Percentiles rank a stretch among this genome's conserved stretches.
Evolutionary conservation across 257 asterid species (phyloP).

Genomic region (Galeopsis tetrahit): DNA sequence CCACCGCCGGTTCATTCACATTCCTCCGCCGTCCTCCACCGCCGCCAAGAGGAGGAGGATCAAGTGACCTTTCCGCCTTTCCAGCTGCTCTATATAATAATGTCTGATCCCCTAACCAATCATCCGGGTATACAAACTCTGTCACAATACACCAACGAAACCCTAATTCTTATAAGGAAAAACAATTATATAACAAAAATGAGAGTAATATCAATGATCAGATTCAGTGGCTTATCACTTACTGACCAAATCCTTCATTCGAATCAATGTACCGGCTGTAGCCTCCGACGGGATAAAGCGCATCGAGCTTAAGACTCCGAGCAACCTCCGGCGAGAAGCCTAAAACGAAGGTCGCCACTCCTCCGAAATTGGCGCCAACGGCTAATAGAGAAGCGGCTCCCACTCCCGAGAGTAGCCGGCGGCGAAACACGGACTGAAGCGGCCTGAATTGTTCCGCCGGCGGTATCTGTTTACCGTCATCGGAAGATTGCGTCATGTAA

Average conservation of each 20-base stretch:
- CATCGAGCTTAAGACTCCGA: slow-evolving; percentile 76
- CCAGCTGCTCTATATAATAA: slow-evolving; percentile 79
- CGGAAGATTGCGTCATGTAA: slow-evolving; percentile 50
- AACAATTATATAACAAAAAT: not conserved
- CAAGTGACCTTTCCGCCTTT: slow-evolving; percentile 75
- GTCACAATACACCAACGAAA: slow-evolving; percentile 30
- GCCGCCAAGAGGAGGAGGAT: slow-evolving; percentile 58
- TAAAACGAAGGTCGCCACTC: slow-evolving; percentile 71
- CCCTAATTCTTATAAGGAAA: slow-evolving; percentile 23
- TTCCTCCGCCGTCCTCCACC: slow-evolving; percentile 43
- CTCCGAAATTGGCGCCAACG: slow-evolving; percentile 80
- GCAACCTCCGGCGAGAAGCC: slow-evolving; percentile 75
- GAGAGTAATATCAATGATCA: not conserved
- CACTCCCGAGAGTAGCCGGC: slow-evolving; percentile 67
- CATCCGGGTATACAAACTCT: slow-evolving; percentile 86
- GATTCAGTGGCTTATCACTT: slow-evolving; percentile 12
- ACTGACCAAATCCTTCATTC: slow-evolving; percentile 76
- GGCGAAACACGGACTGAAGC: slow-evolving; percentile 67
- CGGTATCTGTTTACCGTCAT: slow-evolving; percentile 41
- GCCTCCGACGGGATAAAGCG: slow-evolving; percentile 78
- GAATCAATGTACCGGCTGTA: slow-evolving; percentile 68
- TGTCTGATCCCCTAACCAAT: slow-evolving; percentile 91
- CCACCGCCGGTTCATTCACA: slow-evolving; percentile 74
- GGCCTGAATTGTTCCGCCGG: slow-evolving; percentile 67
- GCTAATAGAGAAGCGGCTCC: slow-evolving; percentile 73